Evolutionary conservation across 345 rosid species (phyloP).

Genomic region (Linum tenue): DNA sequence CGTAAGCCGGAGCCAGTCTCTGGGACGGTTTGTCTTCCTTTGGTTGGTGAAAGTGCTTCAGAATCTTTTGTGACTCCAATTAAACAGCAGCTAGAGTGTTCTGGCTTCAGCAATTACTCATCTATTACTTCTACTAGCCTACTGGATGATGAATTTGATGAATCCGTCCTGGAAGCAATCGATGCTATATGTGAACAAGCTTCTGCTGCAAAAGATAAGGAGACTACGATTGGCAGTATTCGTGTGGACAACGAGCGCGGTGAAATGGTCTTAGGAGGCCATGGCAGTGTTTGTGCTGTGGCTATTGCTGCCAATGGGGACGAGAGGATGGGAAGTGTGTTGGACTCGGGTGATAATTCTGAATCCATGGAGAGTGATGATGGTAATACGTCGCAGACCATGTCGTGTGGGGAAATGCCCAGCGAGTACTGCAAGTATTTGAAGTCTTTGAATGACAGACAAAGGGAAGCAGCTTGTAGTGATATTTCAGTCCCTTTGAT

Average conservation of each 20-base stretch:
- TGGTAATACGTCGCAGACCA: constrained; percentile 17
- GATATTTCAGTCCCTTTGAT: constrained; percentile 65
- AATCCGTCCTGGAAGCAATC: constrained; percentile 53
- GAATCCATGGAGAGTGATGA: constrained; percentile 16
- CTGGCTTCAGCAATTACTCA: constrained; percentile 19
- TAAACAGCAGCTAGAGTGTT: constrained; percentile 20
- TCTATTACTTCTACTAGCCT: constrained; percentile 29
- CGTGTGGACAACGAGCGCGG: constrained; percentile 12
- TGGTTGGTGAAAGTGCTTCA: constrained; percentile 7
- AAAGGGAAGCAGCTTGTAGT: constrained; percentile 76
- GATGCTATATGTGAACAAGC: constrained; percentile 50
- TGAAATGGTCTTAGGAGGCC: constrained; percentile 9
- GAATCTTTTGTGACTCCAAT: constrained; percentile 38
- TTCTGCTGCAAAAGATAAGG: constrained; percentile 35
- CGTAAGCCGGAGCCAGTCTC: constrained; percentile 9
- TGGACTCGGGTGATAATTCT: constrained; percentile 6
- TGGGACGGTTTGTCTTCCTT: constrained; percentile 12
- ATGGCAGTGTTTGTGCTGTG: constrained; percentile 14
- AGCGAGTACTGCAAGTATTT: constrained; percentile 53
- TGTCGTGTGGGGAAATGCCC: constrained; percentile 36
- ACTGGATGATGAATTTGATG: constrained; percentile 70
- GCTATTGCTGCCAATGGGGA: constrained; percentile 14
- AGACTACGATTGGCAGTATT: constrained; percentile 16
- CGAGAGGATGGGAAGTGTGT: not conserved
- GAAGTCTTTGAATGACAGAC: constrained; percentile 66